Percentiles rank a stretch among this genome's conserved stretches.
Conservation (phyloP, 441 rosid species). For the Sinapis alba region DNA sequence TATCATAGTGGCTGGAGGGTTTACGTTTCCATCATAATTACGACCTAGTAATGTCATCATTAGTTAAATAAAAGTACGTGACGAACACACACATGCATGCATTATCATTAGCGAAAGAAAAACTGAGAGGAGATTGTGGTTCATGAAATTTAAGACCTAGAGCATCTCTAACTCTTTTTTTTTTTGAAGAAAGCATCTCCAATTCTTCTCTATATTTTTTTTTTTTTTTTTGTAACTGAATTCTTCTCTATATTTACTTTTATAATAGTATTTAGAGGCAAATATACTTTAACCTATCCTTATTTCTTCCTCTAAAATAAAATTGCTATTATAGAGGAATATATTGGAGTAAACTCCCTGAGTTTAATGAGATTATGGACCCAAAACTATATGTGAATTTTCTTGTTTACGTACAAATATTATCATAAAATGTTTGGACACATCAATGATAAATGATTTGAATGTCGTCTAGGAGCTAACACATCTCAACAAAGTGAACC, state of each 20-base stretch:
- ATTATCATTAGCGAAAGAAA: conserved; percentile 13
- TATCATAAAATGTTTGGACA: neutral
- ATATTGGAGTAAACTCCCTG: no score
- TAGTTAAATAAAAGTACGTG: conserved; percentile 25
- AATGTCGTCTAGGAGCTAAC: conserved; percentile 7
- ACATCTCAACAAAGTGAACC: conserved; percentile 4
- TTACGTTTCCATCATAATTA: conserved; percentile 42
- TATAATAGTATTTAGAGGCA: no score
- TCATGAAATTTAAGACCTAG: conserved; percentile 7
- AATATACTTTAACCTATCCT: no score
- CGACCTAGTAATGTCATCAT: conserved; percentile 22
- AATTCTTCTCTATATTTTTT: no score
- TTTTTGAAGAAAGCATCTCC: no score
- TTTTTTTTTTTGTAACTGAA: no score
- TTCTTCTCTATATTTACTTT: no score
- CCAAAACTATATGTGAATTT: neutral
- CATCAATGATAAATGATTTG: neutral
- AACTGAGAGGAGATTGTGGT: conserved; percentile 14
- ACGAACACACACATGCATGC: conserved; percentile 34
- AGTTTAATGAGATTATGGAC: neutral
- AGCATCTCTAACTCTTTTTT: no score
- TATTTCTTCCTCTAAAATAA: no score
- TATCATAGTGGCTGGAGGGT: conserved; percentile 31
- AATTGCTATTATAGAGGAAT: no score
- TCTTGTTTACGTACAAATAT: neutral